Base-by-base conservation (phyloP, 163 green algal genomes). In the Chloromonas sp. region DNA sequence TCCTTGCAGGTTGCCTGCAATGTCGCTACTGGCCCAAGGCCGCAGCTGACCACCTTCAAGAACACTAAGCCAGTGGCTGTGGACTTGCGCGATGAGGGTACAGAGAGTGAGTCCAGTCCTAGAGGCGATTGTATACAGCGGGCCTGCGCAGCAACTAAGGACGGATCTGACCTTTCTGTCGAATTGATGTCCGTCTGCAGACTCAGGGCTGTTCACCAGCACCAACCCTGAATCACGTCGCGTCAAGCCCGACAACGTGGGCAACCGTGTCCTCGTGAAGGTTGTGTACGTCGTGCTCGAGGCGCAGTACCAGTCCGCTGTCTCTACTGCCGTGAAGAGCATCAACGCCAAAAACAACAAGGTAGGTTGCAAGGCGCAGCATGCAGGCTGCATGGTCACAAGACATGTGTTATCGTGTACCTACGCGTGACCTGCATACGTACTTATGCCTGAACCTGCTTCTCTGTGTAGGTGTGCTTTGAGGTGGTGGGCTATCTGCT, bases 211-310 rank as follows among this genome's bases (percentile, higher is more conserved):
- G 84, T 98, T 97, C 90, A 98, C 95, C 59, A 94, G 91, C 86
- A 95, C 94, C 59, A 92, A 96, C 91, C 97, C 97, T 57, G 95
- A 99, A 89, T 87, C 95, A 13, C 93, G 97, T 8, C 92, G 97
- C 13, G 94, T 99, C 61, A 83, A 95, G 3, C 97, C 97, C 36
- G 92, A 97, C 1, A 84, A 88, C 58, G 85, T 93, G 60, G 91
- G 93, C 61, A 93, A 94, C 5, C 93, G 95, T 71, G 92, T 92
- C 0, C 92, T 90, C 84, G 88, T 99, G 11, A 99, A 99, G 92
- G 85, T 99, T n/a, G 97, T 99, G 83, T 99, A 99, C 88, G 94
- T 97, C 60, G 96, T 99, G 81, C 92, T 99, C 81, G 97, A 99
- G 92, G 95, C 97, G 2, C 97, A 99, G 91, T 99, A 99, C 92